Conservation (phyloP, 306 rosid species). For the Citrullus mucosospermus region DNA sequence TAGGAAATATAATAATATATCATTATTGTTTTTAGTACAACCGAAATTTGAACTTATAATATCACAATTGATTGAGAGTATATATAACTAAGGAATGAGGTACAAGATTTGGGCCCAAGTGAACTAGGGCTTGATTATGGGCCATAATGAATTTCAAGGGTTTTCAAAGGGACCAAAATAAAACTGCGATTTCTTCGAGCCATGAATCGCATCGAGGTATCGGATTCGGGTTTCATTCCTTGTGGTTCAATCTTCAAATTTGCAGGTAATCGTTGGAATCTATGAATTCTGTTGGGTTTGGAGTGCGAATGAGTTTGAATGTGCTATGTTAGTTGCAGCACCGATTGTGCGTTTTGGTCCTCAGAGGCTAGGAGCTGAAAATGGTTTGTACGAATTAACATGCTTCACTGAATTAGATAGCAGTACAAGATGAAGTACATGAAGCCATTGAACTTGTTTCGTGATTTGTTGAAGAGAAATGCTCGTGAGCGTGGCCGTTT, state of each 20-base stretch:
- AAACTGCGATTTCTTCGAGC: neutral
- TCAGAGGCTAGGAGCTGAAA: neutral
- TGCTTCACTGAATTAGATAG: slow-evolving; percentile 6
- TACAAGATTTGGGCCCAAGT: neutral
- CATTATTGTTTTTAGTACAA: too few species aligned
- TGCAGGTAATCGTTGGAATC: neutral
- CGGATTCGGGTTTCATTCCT: neutral
- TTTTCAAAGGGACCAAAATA: neutral
- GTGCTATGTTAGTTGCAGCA: neutral
- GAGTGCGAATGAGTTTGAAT: neutral
- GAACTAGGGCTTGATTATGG: neutral
- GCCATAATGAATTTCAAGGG: neutral
- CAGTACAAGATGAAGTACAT: slow-evolving; percentile 32
- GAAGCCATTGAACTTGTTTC: slow-evolving; percentile 48
- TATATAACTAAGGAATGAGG: neutral
- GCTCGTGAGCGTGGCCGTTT: slow-evolving; percentile 29
- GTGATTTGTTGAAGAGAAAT: slow-evolving; percentile 21
- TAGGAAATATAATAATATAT: too few species aligned
- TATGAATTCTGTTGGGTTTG: neutral
- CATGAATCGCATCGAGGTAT: neutral
- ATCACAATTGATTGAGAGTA: too few species aligned
- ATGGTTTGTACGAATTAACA: neutral
- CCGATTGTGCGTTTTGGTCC: neutral
- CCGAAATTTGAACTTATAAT: too few species aligned
- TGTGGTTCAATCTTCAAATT: neutral